Evolutionary conservation across 2,329 filamentous ascomycete species (phyloP), one percentile per base, ranked within the genome.

Genomic region (Magnaporthiopsis poae): DNA sequence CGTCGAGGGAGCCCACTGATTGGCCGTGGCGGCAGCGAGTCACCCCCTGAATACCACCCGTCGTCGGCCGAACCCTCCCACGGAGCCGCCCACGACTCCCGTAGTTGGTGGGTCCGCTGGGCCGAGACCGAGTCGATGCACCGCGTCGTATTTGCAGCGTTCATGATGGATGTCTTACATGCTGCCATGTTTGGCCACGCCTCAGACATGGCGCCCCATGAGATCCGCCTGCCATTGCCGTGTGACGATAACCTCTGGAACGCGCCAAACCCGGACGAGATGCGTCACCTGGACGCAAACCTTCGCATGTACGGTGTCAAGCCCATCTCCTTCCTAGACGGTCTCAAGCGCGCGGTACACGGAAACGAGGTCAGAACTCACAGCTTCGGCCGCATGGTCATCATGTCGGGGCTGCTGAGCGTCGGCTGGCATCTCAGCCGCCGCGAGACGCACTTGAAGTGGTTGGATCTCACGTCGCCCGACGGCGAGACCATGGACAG

Each of bases 371-470:
- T 96, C 21, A 86, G 87, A 65, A 96, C 92, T 0, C 94, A 96
- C 73, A 88, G 90, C 0, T 96, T 96, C 73, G 92, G 92, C 1
- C 87, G 92, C 63, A 95, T 91, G 71, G 92, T 96, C 69, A 85
- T 97, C 71, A 96, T 96, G 89, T 90, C 90, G 0, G 92, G 93
- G 0, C 79, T 97, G 52, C 80, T 96, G n/a, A 95, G 90, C 70
- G 90, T 96, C 5, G 92, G 89, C 68, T 96, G 91, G 92, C 92
- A 96, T 72, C 88, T 96, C 80, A 91, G 90, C 70, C 91, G 93
- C 76, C 85, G 91, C 71, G 92, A 96, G 74, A 85, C 93, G 4
- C 91, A 96, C 76, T 86, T 95, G 35, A 91, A 87, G 71, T 93
- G 91, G 69, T 82, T 96, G 0, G 91, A 86, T 52, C 85, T 91